Conservation (phyloP, 768 basidiomycete species). For the Auricularia sp. region DNA sequence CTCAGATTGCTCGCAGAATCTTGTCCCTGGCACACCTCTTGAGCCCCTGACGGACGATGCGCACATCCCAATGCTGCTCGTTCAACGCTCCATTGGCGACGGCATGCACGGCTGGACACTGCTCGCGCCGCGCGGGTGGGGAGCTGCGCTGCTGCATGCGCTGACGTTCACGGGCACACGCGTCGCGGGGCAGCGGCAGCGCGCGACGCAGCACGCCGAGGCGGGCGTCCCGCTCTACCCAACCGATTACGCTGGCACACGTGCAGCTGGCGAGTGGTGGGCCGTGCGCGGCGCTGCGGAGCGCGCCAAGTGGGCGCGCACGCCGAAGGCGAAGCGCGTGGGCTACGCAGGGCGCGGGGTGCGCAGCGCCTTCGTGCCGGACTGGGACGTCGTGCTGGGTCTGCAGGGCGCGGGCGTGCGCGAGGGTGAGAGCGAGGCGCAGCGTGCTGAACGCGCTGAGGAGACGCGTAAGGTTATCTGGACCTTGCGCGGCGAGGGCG, state of each 20-base stretch:
- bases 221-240: constrained; percentile 70
- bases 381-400: constrained; percentile 69
- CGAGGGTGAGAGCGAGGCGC: constrained; percentile 10
- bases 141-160: constrained; percentile 80
- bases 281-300: constrained; percentile 43
- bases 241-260: constrained; percentile 59
- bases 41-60: constrained; percentile 64
- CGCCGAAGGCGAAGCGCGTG: constrained; percentile 79
- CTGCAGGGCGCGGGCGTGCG: constrained; percentile 16
- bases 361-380: constrained; percentile 61
- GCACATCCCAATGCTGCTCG: constrained; percentile 71
- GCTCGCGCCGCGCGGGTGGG: constrained; percentile 80
- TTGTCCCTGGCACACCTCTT: constrained; percentile 69
- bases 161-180: constrained; percentile 76
- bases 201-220: constrained; percentile 73
- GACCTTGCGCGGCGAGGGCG: constrained; percentile 56
- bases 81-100: constrained; percentile 64
- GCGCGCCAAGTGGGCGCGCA: constrained; percentile 57
- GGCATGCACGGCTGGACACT: constrained; percentile 81
- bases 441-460: constrained; percentile 13
- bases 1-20: constrained; percentile 35
- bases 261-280: constrained; percentile 44
- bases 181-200: constrained; percentile 77
- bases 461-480: constrained; percentile 28
- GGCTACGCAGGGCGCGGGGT: constrained; percentile 60